These are phyloP conservation scores for Tilletia horrida DNA, from an alignment of 1,284 basidiomycete genomes.

Conservation along the genomic window DNA sequence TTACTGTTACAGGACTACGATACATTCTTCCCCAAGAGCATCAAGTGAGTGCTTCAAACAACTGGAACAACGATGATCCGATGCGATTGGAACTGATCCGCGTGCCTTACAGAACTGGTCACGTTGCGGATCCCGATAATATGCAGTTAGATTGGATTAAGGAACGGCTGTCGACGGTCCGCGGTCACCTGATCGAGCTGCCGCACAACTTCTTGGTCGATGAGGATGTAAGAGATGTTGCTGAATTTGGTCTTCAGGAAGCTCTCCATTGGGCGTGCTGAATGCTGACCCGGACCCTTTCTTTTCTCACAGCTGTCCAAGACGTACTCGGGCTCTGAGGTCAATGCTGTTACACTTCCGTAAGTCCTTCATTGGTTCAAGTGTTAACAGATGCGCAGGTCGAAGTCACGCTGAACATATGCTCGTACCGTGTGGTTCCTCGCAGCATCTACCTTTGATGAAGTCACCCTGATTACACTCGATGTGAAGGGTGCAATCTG, in stretches of 20 bases:
- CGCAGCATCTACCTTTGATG: too few relatives aligned
- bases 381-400: too few relatives aligned
- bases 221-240: constrained; percentile 57
- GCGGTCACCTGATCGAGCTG: constrained; percentile 59
- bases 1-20: constrained; percentile 20
- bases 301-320: constrained; percentile 14
- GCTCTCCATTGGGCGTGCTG: neutral
- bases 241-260: too few relatives aligned
- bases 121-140: constrained; percentile 66
- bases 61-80: too few relatives aligned
- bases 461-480: too few relatives aligned
- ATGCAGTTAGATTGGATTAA: constrained; percentile 69
- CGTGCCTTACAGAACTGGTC: constrained; percentile 61
- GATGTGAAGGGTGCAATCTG: too few relatives aligned
- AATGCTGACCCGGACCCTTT: neutral
- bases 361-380: constrained; percentile 5
- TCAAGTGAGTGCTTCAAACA: constrained; percentile 60
- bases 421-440: too few relatives aligned
- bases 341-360: constrained; percentile 24
- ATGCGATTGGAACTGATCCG: neutral
- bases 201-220: constrained; percentile 78
- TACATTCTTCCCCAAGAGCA: constrained; percentile 66
- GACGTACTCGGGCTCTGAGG: constrained; percentile 20
- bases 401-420: too few relatives aligned
- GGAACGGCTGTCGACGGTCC: constrained; percentile 67